Conservation (phyloP, 2,329 filamentous ascomycete genomes). For the Fusarium anguioides region DNA sequence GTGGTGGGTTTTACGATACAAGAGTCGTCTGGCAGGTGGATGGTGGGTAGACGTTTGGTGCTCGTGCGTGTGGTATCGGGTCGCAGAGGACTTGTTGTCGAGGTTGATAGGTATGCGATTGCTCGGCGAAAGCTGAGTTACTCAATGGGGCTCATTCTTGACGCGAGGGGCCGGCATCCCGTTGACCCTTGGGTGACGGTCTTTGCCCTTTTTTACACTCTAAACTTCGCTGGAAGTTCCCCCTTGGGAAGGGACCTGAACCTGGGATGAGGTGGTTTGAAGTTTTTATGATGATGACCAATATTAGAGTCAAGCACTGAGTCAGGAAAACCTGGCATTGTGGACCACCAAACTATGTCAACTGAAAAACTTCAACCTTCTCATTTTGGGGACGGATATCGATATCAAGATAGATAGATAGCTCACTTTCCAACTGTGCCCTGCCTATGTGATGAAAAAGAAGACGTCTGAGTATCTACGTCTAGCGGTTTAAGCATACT, state of each 20-base stretch:
- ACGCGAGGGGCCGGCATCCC: slow-evolving; percentile 78
- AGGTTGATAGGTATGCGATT: slow-evolving; percentile 99
- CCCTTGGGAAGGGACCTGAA: slow-evolving; percentile 39
- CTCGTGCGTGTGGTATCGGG: slow-evolving; percentile 54
- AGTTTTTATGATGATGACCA: slow-evolving; percentile 89
- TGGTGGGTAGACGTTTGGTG: slow-evolving; percentile 61
- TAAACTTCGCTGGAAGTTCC: slow-evolving; percentile 58
- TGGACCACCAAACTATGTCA: slow-evolving; percentile 48
- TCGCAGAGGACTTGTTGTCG: slow-evolving; percentile 82
- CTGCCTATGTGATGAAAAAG: background rate
- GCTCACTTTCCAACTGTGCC: background rate
- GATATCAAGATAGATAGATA: background rate
- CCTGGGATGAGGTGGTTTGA: slow-evolving; percentile 50
- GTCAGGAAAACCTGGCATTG: slow-evolving; percentile 54
- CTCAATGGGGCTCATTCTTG: slow-evolving; percentile 99
- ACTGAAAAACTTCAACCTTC: slow-evolving; percentile 47
- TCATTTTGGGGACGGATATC: slow-evolving; percentile 2
- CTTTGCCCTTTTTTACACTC: slow-evolving; percentile 48
- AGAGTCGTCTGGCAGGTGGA: slow-evolving; percentile 45
- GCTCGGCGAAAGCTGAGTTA: slow-evolving; percentile 76
- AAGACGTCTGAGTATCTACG: background rate
- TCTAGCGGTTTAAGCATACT: background rate
- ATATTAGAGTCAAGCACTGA: slow-evolving; percentile 99
- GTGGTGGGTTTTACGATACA: slow-evolving; percentile 31
- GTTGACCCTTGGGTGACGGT: slow-evolving; percentile 40